Conservation (phyloP, 2,329 filamentous ascomycete genomes). For the Fusarium secorum region DNA sequence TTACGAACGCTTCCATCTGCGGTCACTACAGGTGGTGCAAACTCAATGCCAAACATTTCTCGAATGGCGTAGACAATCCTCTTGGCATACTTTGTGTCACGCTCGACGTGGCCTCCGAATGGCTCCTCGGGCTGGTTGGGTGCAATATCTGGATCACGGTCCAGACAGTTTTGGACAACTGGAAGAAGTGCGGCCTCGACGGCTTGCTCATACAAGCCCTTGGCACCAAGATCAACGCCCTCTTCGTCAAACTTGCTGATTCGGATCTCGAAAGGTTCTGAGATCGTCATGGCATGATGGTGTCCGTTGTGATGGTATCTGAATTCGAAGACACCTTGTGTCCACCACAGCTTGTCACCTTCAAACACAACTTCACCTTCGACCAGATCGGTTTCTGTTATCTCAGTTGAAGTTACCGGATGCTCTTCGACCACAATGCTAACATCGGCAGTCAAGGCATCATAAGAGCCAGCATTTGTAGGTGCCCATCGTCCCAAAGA, state of each 20-base stretch:
- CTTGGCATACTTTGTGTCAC: constrained; percentile 87
- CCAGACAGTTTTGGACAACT: constrained; percentile 89
- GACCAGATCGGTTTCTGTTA: constrained; percentile 66
- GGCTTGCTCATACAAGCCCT: constrained; percentile 69
- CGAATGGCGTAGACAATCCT: constrained; percentile 93
- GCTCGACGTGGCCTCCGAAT: constrained; percentile 85
- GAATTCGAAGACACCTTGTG: constrained; percentile 94
- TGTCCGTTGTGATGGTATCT: constrained; percentile 94
- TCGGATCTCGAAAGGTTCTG: constrained; percentile 88
- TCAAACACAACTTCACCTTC: constrained; percentile 86
- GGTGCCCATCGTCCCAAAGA: constrained; percentile 91
- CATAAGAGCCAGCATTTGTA: constrained; percentile 78
- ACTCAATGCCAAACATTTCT: constrained; percentile 97
- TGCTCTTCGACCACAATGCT: constrained; percentile 78
- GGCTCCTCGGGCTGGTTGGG: constrained; percentile 79
- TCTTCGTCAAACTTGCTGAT: constrained; percentile 83
- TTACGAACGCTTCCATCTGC: constrained; percentile 92
- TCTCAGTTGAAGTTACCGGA: constrained; percentile 59
- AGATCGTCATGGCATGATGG: constrained; percentile 94
- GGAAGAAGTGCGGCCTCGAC: constrained; percentile 83
- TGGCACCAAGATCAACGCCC: constrained; percentile 67
- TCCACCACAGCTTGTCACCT: constrained; percentile 98
- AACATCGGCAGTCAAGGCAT: constrained; percentile 75
- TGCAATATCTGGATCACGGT: constrained; percentile 89
- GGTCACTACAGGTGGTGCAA: constrained; percentile 89